Evolutionary conservation across 192 early-diverging fungal genomes (phyloP).

Genomic region (Entomortierella parvispora): DNA sequence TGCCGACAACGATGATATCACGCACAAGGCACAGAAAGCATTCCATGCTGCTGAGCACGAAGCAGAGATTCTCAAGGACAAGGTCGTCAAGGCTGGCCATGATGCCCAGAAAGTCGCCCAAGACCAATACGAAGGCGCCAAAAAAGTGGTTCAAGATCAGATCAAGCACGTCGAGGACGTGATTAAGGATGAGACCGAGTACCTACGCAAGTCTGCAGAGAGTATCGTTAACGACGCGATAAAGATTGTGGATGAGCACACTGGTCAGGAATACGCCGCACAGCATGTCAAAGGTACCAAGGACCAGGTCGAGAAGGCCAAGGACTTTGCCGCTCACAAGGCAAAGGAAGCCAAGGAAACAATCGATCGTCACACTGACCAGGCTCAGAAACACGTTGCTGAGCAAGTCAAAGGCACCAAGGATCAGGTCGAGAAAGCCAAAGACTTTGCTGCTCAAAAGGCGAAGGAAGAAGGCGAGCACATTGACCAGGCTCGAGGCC

Average conservation of each 20-base stretch:
- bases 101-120: neutral
- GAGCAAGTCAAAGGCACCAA: neutral
- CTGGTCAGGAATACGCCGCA: constrained; percentile 1
- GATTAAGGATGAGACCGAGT: neutral
- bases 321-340: neutral
- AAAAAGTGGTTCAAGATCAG: constrained; percentile 10
- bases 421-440: constrained; percentile 13
- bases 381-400: neutral
- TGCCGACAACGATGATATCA: constrained; percentile 13
- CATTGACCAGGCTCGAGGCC: too few relatives aligned
- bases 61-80: constrained; percentile 21
- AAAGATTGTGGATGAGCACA: neutral
- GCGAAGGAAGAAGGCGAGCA: too few relatives aligned
- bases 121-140: constrained; percentile 2
- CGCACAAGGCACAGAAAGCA: constrained; percentile 15
- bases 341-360: too few relatives aligned
- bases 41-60: constrained; percentile 16
- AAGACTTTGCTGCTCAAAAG: neutral
- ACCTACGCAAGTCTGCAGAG: constrained; percentile 5
- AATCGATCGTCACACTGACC: too few relatives aligned
- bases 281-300: neutral
- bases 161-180: neutral
- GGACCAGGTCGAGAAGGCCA: constrained; percentile 13
- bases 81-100: constrained; percentile 4
- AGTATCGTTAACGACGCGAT: neutral